A percentile compares a stretch with the other conserved stretches of the same genome.
These are phyloP conservation scores for Sphenostylis stenocarpa DNA, from an alignment of 306 rosid species.

Conservation along the genomic window DNA sequence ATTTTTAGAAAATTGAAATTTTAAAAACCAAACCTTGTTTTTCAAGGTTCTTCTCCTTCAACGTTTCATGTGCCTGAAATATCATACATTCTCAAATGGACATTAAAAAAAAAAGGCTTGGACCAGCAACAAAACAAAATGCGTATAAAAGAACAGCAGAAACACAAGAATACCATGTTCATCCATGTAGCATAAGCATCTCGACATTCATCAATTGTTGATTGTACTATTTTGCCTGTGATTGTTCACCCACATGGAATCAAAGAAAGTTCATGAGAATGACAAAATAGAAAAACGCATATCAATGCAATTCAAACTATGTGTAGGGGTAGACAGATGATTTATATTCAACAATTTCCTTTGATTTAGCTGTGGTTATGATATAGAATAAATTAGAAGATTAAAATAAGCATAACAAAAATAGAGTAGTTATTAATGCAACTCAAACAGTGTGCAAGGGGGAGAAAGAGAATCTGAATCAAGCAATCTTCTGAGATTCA, in stretches of 20 bases:
- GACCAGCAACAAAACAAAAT: constrained; percentile 12
- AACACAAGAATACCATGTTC: constrained; percentile 51
- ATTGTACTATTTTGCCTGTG: constrained; percentile 90
- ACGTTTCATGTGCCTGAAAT: constrained; percentile 77
- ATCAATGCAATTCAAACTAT: not conserved
- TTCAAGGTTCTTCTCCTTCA: constrained; percentile 62
- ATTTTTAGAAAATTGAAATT: constrained; percentile 17
- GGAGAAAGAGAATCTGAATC: not conserved
- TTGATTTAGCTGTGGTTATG: not conserved
- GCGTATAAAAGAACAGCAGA: not conserved
- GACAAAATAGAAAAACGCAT: not conserved
- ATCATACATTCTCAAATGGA: constrained; percentile 21
- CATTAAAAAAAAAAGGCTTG: not conserved
- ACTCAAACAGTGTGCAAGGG: not conserved
- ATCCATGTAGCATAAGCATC: constrained; percentile 80
- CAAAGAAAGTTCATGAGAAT: constrained; percentile 27
- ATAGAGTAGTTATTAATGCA: not conserved
- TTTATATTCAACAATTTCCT: not conserved
- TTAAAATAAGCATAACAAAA: not conserved
- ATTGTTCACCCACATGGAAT: constrained; percentile 35
- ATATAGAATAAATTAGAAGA: not conserved
- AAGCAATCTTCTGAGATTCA: not conserved
- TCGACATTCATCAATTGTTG: constrained; percentile 92
- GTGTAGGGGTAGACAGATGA: not conserved
- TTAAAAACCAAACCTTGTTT: constrained; percentile 50